Conservation (phyloP, 768 basidiomycete species). For the Kwoniella pini region DNA sequence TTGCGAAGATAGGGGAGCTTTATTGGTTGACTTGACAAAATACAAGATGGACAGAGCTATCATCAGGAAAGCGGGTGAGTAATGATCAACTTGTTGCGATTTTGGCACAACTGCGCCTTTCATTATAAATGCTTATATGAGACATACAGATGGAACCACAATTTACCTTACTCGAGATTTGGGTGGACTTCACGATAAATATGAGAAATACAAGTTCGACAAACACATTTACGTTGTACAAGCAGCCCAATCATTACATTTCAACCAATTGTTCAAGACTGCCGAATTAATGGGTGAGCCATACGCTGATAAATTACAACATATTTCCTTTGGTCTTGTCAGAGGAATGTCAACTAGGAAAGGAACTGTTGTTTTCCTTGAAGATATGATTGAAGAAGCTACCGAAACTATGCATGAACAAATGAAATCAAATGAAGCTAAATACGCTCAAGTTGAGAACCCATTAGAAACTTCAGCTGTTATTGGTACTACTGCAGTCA, state of each 20-base stretch:
- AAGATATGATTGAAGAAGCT: conserved; percentile 79
- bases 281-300: conserved; percentile 84
- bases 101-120: too few relatives aligned
- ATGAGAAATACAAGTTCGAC: conserved; percentile 85
- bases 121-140: too few relatives aligned
- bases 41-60: conserved; percentile 91
- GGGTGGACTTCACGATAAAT: conserved; percentile 87
- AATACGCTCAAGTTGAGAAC: conserved; percentile 83
- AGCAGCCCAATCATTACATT: conserved; percentile 71
- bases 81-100: too few relatives aligned
- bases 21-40: conserved; percentile 81
- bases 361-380: conserved; percentile 91
- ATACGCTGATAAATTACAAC: conserved; percentile 79
- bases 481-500: conserved; percentile 91
- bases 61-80: conserved; percentile 67
- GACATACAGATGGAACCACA: conserved; percentile 74
- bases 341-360: conserved; percentile 84
- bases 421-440: conserved; percentile 92
- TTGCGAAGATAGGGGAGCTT: conserved; percentile 67
- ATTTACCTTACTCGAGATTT: conserved; percentile 96
- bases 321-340: conserved; percentile 76
- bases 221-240: conserved; percentile 93
- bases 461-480: conserved; percentile 75
- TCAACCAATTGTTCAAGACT: conserved; percentile 90
- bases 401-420: conserved; percentile 89